Percentiles rank a stretch among this genome's conserved stretches.
Conservation (phyloP, 768 basidiomycete species). For the Termitomyces sp. region DNA sequence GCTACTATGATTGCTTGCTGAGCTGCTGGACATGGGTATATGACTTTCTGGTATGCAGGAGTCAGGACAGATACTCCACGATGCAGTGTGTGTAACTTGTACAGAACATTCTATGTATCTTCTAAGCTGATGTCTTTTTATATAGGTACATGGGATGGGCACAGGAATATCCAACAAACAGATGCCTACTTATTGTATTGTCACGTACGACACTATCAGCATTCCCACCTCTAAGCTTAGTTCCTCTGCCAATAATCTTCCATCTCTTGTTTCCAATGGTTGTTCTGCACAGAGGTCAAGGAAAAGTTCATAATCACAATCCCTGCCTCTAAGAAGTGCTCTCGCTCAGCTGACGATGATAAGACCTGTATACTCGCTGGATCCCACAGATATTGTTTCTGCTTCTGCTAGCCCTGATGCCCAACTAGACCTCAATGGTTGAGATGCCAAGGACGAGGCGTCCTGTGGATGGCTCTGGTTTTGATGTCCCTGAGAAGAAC, state of each 20-base stretch:
- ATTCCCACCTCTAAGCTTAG: not conserved
- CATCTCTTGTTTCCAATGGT: not conserved
- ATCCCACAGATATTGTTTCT: not conserved
- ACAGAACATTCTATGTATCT: no score
- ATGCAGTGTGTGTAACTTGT: no score
- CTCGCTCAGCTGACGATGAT: not conserved
- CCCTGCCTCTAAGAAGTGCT: not conserved
- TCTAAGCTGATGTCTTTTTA: no score
- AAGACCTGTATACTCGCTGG: not conserved
- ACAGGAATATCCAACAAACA: no score
- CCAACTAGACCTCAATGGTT: not conserved
- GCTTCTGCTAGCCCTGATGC: not conserved
- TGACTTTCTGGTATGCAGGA: no score
- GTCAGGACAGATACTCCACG: no score
- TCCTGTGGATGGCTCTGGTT: not conserved
- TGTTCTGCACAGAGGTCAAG: not conserved
- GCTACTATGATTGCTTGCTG: no score
- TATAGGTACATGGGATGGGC: no score
- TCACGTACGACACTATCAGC: no score
- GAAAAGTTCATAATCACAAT: not conserved
- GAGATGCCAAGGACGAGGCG: not conserved
- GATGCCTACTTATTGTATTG: no score
- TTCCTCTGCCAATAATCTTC: not conserved
- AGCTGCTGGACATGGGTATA: no score
- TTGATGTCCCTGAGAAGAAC: not conserved